Base-by-base conservation (phyloP, 2,329 filamentous ascomycete genomes). In the Alternaria sp. region DNA sequence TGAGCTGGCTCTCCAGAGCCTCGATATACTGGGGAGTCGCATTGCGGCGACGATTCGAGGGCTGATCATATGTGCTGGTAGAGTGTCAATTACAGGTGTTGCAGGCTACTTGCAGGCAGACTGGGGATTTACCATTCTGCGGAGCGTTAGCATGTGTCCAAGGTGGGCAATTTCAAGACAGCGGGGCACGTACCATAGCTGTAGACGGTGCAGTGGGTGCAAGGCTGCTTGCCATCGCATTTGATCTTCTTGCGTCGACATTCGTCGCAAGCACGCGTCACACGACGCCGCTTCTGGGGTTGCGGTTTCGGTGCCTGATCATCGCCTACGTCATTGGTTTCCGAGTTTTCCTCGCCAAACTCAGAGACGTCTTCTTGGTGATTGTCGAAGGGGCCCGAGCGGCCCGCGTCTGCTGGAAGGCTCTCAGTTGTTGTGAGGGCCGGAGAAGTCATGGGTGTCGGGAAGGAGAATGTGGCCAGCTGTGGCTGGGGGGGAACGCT, bases 191-290 rank as follows among this genome's bases (percentile, higher is more conserved):
- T 69, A 97, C 95, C 94, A 84, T 99, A 99, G 78, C 93, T 97
- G 80, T 99, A 99, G 51, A 98, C 93, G 11, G 94, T 97, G 79
- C 95, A 99, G 80, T 98, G 95, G 0, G 94, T 97, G 69, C 84
- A 86, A 8, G 84, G 84, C 72, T 85, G 83, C 71, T 83, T 84
- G 62, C 83, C 83, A 65, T 85, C 83, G 71, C 84, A 86, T 69
- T 85, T 85, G 69, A 85, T 85, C 72, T 86, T 86, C 74, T 85
- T 85, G 41, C 75, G 74, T 45, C 75, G 71, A 66, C 78, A 79
- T 61, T 81, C 75, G 55, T 75, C 73, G 69, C 81, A 82, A 45
- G 81, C 81, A 54, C 81, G 73, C 30, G 81, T 82, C 52, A 82
- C 81, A 62, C 80, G 71, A 9, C 79, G 74, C 59, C 79, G 71